A percentile compares a stretch with the other conserved stretches of the same genome.
phyloP scores from a whole-genome alignment of 2,329 filamentous ascomycete species.

The Volutella citrinella region DNA sequence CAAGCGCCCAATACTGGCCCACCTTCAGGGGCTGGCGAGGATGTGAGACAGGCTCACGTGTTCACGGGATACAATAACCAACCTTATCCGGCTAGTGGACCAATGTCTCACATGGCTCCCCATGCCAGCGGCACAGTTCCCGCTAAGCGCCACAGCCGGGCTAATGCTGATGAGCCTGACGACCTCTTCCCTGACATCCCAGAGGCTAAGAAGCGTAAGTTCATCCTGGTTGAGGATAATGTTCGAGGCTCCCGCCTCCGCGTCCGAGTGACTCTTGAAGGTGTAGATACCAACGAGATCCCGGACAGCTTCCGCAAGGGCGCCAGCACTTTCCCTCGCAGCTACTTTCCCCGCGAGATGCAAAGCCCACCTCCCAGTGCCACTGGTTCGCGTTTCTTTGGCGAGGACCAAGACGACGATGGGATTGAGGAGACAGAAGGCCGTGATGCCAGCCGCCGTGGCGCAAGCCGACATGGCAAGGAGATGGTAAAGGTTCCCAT shows the following conservation, averaged over 20 bases:
- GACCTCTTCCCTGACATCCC: conserved; percentile 85
- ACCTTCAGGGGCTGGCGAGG: conserved; percentile 49
- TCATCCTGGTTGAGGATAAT: conserved; percentile 90
- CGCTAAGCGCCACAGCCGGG: conserved; percentile 34
- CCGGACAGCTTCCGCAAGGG: conserved; percentile 91
- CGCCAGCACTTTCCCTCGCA: conserved; percentile 86
- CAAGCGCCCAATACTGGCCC: conserved; percentile 55
- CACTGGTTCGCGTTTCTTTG: conserved; percentile 71
- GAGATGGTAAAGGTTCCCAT: conserved; percentile 61
- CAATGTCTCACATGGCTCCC: conserved; percentile 61
- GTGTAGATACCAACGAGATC: conserved; percentile 91
- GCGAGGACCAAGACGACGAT: conserved; percentile 60
- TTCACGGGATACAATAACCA: conserved; percentile 69
- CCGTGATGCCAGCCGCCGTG: conserved; percentile 36
- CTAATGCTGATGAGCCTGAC: conserved; percentile 58
- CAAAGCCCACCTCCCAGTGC: conserved; percentile 77
- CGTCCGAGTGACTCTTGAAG: conserved; percentile 89
- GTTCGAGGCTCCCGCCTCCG: conserved; percentile 78
- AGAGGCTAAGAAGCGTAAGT: conserved; percentile 89
- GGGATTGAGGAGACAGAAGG: conserved; percentile 51
- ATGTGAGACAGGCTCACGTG: conserved; percentile 71
- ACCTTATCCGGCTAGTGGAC: conserved; percentile 50
- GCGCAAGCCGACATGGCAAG: conserved; percentile 28
- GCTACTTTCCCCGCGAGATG: conserved; percentile 93
- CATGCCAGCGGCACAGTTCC: conserved; percentile 35